phyloP scores from a whole-genome alignment of 305 asterid genomes.

The Solanum hybrid region DNA sequence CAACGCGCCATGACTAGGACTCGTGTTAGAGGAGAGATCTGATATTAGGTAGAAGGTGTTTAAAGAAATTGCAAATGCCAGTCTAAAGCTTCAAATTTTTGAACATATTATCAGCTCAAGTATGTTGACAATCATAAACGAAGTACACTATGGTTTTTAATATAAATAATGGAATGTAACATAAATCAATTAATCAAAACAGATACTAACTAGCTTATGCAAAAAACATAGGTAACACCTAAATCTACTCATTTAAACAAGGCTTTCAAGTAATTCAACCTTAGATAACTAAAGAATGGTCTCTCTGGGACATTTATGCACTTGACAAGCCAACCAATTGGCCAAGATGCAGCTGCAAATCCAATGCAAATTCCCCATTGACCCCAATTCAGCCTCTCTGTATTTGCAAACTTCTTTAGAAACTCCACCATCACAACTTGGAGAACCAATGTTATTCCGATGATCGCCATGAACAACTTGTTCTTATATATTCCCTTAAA shows the following conservation, averaged over 20 bases:
- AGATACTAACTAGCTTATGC: background rate
- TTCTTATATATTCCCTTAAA: no score
- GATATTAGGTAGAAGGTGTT: background rate
- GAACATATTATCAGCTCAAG: background rate
- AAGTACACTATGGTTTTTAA: no score
- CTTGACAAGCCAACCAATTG: constrained; percentile 46
- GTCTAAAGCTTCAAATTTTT: background rate
- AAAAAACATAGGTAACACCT: background rate
- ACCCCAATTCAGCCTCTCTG: no score
- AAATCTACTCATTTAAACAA: no score
- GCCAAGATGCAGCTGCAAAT: constrained; percentile 39
- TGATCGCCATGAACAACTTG: no score
- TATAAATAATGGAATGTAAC: background rate
- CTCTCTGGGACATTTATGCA: constrained; percentile 37
- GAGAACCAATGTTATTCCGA: no score
- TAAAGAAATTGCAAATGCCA: background rate
- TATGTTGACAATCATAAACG: background rate
- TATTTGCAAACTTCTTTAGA: no score
- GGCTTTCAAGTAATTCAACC: no score
- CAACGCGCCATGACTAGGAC: background rate
- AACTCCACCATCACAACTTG: no score
- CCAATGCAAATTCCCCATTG: no score
- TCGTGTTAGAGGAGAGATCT: background rate
- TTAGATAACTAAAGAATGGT: constrained; percentile 23
- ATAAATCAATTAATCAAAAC: background rate